Evolutionary conservation across 495 filamentous ascomycete species (phyloP), one percentile per base, ranked within the genome.

Genomic region (Viridothelium virens): DNA sequence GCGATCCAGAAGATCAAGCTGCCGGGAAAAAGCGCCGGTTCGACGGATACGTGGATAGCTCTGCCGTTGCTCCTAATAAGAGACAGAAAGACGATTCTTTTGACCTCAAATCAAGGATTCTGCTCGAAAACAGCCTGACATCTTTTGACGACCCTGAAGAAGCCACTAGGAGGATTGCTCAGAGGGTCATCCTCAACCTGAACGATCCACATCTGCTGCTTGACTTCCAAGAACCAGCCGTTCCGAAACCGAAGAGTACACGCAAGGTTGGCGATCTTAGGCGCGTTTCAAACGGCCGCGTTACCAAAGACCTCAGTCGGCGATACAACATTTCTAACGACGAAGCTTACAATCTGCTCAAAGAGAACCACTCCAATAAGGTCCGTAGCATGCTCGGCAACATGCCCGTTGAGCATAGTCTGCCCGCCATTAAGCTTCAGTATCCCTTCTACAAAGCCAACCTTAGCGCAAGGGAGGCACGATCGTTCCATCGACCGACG

Each of bases 241-340:
- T 68, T 46, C 64, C 70, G 1, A 25, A 25, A 37, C 66, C 74
- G 61, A 77, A 78, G 70, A 73, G 67, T 16, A 63, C 64, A 38
- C 77, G 78, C 2, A 64, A 69, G 25, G 69, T 77, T 38, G 74
- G 76, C 10, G 73, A 74, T 39, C 75, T 81, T 63, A 84, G 83
- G 64, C 81, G 85, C 33, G 78, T 84, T 75, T 80, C 79, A 10
- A 83, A 80, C 56, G 82, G 83, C 10, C 79, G 79, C 39, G 72
- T 86, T 16, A 81, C 81, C 31, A 84, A 82, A 37, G 80, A 85
- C 61, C 77, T 95, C n/a, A 84, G 81, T 36, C 83, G 87, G 68
- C 84, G 92, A 33, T 97, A 96, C 82, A 97, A 97, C 75, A 89
- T 96, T 62, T 96, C 93, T 37, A 96, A 96, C 66, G 94, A 99